A percentile compares a stretch with the other conserved stretches of the same genome.
Evolutionary conservation across 495 filamentous ascomycete genomes (phyloP).

Genomic region (Hypoxylon fuscum): DNA sequence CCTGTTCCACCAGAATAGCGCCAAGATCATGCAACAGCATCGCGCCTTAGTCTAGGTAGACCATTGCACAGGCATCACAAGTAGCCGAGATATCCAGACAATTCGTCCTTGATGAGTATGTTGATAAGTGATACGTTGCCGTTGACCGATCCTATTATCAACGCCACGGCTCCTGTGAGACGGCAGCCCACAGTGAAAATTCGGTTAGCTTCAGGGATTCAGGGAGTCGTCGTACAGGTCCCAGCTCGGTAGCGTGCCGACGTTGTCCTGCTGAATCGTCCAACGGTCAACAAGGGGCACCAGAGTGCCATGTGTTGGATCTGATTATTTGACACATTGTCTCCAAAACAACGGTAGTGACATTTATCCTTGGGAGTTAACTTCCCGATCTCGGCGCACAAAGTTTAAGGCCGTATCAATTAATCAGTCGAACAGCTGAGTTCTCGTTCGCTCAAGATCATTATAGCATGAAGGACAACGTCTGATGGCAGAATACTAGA

Average conservation of each 20-base stretch:
- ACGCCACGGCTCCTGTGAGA: constrained; percentile 1
- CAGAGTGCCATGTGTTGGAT: constrained; percentile 8
- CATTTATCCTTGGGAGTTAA: constrained; percentile 1
- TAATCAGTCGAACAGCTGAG: not conserved
- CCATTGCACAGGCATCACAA: constrained; percentile 7
- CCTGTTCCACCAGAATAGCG: constrained; percentile 18
- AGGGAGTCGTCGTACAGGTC: constrained; percentile 13
- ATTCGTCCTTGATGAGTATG: not conserved
- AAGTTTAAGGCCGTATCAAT: not conserved
- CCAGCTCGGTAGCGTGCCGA: constrained; percentile 25
- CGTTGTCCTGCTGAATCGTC: constrained; percentile 12
- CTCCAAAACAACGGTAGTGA: not conserved
- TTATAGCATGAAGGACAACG: not conserved
- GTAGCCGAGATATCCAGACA: constrained; percentile 14
- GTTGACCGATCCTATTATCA: constrained; percentile 11
- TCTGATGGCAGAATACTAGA: not conserved
- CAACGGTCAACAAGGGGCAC: constrained; percentile 2
- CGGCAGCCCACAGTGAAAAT: constrained; percentile 23
- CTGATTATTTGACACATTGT: not conserved
- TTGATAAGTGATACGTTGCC: constrained; percentile 19
- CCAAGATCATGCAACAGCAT: constrained; percentile 29
- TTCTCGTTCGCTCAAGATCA: not conserved
- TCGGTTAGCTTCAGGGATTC: constrained; percentile 1
- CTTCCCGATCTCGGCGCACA: not conserved
- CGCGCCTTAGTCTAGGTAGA: constrained; percentile 5